A percentile compares a stretch with the other conserved stretches of the same genome.
These are phyloP conservation scores for Tricholoma sp. DNA, from an alignment of 768 basidiomycete species.

Conservation along the genomic window DNA sequence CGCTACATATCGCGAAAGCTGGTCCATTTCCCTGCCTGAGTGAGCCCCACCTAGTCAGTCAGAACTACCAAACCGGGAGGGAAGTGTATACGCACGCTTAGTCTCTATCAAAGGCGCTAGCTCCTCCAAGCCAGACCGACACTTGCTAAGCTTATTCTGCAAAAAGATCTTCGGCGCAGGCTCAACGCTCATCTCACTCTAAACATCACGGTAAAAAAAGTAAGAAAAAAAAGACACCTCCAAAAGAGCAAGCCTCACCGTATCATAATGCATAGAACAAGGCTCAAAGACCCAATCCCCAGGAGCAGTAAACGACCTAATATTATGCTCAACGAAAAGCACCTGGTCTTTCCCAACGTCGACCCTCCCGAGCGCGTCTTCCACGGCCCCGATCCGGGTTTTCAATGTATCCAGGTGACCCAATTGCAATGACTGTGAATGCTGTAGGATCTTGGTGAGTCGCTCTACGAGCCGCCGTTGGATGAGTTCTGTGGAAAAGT, in stretches of 20 bases:
- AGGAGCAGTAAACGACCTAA: conserved; percentile 60
- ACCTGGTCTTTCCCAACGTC: conserved; percentile 59
- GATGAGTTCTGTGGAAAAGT: not conserved
- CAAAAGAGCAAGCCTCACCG: conserved; percentile 34
- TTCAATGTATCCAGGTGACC: conserved; percentile 58
- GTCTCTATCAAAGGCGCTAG: conserved; percentile 48
- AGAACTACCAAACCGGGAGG: conserved; percentile 5
- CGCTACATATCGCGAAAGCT: conserved; percentile 39
- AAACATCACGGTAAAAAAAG: conserved; percentile 9
- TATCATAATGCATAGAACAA: conserved; percentile 70
- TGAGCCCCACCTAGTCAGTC: not conserved
- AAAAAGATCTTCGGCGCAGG: conserved; percentile 69
- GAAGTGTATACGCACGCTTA: conserved; percentile 45
- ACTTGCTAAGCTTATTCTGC: conserved; percentile 69
- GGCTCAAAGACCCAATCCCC: conserved; percentile 74
- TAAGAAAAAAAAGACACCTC: not conserved
- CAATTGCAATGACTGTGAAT: conserved; percentile 55
- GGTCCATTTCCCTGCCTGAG: conserved; percentile 51
- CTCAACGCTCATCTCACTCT: conserved; percentile 64
- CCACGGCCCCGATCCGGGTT: conserved; percentile 39
- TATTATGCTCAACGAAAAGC: conserved; percentile 69
- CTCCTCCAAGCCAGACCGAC: conserved; percentile 59
- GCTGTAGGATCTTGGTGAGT: conserved; percentile 49
- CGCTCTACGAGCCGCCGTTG: conserved; percentile 59
- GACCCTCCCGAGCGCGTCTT: conserved; percentile 45